Base-by-base conservation (phyloP, 2,329 filamentous ascomycete species). In the Didymella keratinophila region DNA sequence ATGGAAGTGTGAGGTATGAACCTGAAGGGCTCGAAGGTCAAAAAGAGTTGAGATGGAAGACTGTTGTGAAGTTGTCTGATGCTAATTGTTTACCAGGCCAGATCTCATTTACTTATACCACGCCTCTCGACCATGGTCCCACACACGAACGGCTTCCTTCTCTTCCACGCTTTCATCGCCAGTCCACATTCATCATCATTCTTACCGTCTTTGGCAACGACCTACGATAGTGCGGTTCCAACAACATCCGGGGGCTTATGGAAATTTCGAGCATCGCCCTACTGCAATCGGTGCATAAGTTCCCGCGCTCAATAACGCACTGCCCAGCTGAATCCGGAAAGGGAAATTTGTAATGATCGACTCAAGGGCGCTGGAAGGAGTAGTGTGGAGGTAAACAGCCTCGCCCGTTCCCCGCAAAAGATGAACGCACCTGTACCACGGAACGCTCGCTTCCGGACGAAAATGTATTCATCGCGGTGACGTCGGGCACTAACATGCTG, bases 51-150 rank as follows among this genome's bases (percentile, higher is more conserved):
- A 36, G 32, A n/a, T n/a, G 16, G 32, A 36, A 36, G 32, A 36
- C 32, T 36, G 16, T 36, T 36, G 30, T 32, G 32, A 36, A 36
- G 14, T n/a, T 36, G 45, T 27, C 28, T 51, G 52, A 54, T 46
- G 51, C 45, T 49, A 9, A 25, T 7, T 25, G 23, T 11, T 25
- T 4, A 34, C n/a, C 14, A 14, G 18, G 43, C 20, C 16, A 36
- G 25, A 4, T 10, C 7, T 9, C 23, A 25, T 53, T 48, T 55
- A 59, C 50, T 59, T 54, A 59, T 58, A 58, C 49, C 27, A 48
- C 49, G 3, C 18, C 34, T 20, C 43, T 34, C 54, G 28, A 41
- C 43, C 54, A 41, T 28, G 32, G 41, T 52, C 41, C 50, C 14
- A n/a, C 25, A 16, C 28, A 42, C 34, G 45, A 18, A 28, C 48